Evolutionary conservation across 2,329 filamentous ascomycete species (phyloP).

Genomic region (Metarhizium sp.): DNA sequence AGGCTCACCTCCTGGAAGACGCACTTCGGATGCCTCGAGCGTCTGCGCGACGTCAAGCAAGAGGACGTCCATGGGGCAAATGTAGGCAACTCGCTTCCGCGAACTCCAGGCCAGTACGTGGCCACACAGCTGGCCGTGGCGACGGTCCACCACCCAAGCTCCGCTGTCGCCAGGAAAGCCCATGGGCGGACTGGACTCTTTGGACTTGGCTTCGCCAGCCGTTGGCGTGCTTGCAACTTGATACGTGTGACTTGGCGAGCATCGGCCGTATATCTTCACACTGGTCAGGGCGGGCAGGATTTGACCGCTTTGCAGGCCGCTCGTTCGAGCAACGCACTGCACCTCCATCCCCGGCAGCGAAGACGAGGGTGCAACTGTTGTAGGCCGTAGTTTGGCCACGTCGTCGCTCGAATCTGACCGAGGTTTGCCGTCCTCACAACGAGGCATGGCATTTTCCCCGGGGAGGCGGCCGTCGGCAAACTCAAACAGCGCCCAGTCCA

Average conservation of each 20-base stretch:
- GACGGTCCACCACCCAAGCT: conserved; percentile 82
- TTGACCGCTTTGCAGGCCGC: conserved; percentile 68
- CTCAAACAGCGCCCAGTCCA: conserved; percentile 89
- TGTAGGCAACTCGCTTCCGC: conserved; percentile 74
- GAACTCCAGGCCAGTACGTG: conserved; percentile 85
- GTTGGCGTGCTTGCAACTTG: conserved; percentile 39
- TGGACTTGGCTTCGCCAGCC: conserved; percentile 3
- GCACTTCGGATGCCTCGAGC: conserved; percentile 60
- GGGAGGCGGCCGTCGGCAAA: conserved; percentile 65
- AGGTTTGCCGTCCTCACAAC: conserved; percentile 10
- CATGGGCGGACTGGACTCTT: conserved; percentile 27
- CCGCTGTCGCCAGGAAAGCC: conserved; percentile 82
- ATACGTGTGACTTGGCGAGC: conserved; percentile 66
- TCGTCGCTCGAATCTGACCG: conserved; percentile 15
- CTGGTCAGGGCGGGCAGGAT: conserved; percentile 72
- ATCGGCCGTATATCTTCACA: conserved; percentile 79
- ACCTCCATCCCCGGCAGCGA: conserved; percentile 67
- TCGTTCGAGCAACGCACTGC: conserved; percentile 82
- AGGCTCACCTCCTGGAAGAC: conserved; percentile 53
- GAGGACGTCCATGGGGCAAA: conserved; percentile 89
- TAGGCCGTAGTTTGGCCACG: conserved; percentile 37
- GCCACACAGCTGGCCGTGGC: conserved; percentile 71
- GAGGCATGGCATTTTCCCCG: conserved; percentile 59
- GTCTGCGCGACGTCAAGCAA: conserved; percentile 77
- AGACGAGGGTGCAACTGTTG: conserved; percentile 47